Evolutionary conservation across 257 asterid species (phyloP).

Genomic region (Handroanthus guayacan): DNA sequence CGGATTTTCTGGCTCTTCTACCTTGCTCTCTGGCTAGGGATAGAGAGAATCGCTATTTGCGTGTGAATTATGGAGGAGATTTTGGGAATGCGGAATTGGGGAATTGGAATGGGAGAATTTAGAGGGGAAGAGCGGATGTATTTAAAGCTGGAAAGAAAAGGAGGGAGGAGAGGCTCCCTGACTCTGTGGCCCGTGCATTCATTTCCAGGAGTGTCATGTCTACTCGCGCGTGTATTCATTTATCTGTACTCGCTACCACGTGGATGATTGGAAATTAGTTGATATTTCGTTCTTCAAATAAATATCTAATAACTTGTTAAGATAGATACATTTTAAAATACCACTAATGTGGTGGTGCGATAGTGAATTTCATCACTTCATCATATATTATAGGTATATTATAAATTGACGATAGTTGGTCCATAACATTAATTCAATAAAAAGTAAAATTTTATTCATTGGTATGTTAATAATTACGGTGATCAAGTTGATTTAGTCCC

Average conservation of each 20-base stretch:
- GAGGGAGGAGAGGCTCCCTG: constrained; percentile 56
- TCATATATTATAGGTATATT: too few relatives aligned
- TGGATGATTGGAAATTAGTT: background rate
- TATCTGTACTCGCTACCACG: constrained; percentile 44
- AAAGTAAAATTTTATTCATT: too few relatives aligned
- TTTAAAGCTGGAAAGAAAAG: constrained; percentile 66
- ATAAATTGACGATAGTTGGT: too few relatives aligned
- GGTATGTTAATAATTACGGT: too few relatives aligned
- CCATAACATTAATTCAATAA: too few relatives aligned
- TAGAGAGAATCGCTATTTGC: constrained; percentile 23
- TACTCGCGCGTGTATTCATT: constrained; percentile 31
- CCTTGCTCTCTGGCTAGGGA: background rate
- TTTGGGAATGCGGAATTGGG: constrained; percentile 26
- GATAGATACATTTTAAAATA: too few relatives aligned
- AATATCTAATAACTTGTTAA: too few relatives aligned
- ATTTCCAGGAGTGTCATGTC: constrained; percentile 7
- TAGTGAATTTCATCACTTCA: too few relatives aligned
- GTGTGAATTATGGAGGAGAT: constrained; percentile 15
- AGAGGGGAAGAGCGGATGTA: constrained; percentile 38
- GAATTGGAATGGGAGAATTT: constrained; percentile 27
- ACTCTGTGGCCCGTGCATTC: constrained; percentile 42
- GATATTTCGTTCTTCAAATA: too few relatives aligned
- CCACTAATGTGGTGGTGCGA: too few relatives aligned
- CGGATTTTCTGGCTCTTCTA: background rate
- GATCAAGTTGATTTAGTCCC: too few relatives aligned